These are phyloP conservation scores for Geoglossum glabrum DNA, from an alignment of 495 filamentous ascomycete genomes.

Conservation along the genomic window DNA sequence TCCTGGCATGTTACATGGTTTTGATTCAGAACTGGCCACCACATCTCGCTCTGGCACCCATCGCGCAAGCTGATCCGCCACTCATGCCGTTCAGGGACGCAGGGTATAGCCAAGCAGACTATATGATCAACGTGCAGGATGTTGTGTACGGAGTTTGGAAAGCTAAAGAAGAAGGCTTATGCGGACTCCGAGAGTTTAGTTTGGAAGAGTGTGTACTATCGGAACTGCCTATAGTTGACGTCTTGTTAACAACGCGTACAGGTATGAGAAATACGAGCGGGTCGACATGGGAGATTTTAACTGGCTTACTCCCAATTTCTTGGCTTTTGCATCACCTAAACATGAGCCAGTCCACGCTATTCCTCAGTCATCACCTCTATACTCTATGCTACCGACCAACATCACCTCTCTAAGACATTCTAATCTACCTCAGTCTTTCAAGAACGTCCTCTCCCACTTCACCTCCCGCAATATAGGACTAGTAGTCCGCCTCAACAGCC, in stretches of 20 bases:
- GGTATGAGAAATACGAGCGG: constrained; percentile 80
- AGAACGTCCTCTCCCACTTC: constrained; percentile 87
- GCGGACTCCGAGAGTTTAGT: constrained; percentile 71
- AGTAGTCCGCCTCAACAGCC: constrained; percentile 86
- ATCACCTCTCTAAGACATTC: constrained; percentile 41
- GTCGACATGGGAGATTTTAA: constrained; percentile 99
- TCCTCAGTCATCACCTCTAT: constrained; percentile 46
- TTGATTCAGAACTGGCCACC: constrained; percentile 96
- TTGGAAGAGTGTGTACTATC: constrained; percentile 58
- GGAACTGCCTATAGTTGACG: not conserved
- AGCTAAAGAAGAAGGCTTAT: constrained; percentile 84
- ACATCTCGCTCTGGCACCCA: constrained; percentile 87
- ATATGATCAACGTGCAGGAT: constrained; percentile 82
- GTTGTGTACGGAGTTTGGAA: constrained; percentile 98
- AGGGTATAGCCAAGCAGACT: constrained; percentile 96
- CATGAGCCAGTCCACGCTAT: constrained; percentile 53
- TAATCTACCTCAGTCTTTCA: constrained; percentile 61
- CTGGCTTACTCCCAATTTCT: constrained; percentile 87
- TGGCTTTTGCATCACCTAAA: constrained; percentile 92
- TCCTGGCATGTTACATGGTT: constrained; percentile 96
- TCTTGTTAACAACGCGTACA: constrained; percentile 14
- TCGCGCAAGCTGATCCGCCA: constrained; percentile 87
- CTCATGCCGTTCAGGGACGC: constrained; percentile 98
- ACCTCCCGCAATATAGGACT: constrained; percentile 67
- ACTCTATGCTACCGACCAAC: constrained; percentile 47